phyloP scores from a whole-genome alignment of 2,329 filamentous ascomycete genomes.

The Sporothrix globosa region DNA sequence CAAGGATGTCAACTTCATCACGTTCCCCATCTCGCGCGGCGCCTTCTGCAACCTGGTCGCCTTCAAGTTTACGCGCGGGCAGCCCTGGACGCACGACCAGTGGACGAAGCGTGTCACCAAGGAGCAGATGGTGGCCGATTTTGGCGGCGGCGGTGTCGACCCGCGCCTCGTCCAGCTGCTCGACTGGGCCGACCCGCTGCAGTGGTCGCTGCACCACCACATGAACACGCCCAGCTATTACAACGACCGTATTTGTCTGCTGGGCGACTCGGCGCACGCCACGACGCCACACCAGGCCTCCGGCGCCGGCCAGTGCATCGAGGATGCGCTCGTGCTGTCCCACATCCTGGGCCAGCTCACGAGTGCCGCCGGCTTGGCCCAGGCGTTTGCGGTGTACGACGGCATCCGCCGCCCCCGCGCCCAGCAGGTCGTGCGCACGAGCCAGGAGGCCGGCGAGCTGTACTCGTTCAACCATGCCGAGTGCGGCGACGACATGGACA shows the following conservation, averaged over 20 bases:
- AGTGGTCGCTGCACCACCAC: constrained; percentile 33
- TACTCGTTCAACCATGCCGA: constrained; percentile 40
- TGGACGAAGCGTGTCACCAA: constrained; percentile 43
- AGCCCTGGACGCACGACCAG: constrained; percentile 40
- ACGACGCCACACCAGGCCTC: constrained; percentile 36
- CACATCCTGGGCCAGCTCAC: constrained; percentile 26
- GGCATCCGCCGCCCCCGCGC: constrained; percentile 41
- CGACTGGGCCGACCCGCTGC: constrained; percentile 29
- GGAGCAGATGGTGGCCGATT: constrained; percentile 22
- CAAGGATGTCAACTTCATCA: constrained; percentile 44
- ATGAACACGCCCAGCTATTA: constrained; percentile 53
- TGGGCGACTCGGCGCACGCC: constrained; percentile 62
- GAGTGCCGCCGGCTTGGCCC: not conserved
- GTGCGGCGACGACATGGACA: constrained; percentile 41
- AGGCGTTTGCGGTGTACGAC: constrained; percentile 41
- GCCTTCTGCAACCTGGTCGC: constrained; percentile 35
- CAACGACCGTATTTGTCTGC: constrained; percentile 52
- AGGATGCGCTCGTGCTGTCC: constrained; percentile 37
- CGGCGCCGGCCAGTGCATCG: constrained; percentile 36
- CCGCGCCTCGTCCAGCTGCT: constrained; percentile 27
- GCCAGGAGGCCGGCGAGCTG: constrained; percentile 41
- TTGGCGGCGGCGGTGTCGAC: constrained; percentile 23
- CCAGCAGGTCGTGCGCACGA: constrained; percentile 42
- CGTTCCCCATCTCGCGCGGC: constrained; percentile 37
- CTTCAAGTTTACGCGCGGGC: constrained; percentile 28